phyloP scores from a whole-genome alignment of 768 basidiomycete genomes.

The Suillus alpinus region DNA sequence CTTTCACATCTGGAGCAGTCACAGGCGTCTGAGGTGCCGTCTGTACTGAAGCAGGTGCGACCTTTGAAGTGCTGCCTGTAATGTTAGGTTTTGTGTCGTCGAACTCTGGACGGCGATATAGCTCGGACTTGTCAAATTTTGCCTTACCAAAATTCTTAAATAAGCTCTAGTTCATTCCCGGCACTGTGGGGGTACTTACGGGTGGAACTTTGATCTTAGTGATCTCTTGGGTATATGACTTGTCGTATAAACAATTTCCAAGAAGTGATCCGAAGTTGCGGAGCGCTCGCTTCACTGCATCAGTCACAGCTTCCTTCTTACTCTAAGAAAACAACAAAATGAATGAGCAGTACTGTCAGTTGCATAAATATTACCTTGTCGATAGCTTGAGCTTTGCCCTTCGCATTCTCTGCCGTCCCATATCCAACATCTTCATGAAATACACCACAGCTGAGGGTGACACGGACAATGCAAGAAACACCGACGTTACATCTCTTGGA shows the following conservation, averaged over 20 bases:
- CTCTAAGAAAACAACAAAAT: constrained; percentile 51
- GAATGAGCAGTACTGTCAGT: constrained; percentile 1
- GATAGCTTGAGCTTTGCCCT: constrained; percentile 79
- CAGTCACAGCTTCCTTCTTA: constrained; percentile 98
- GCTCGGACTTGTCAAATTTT: constrained; percentile 64
- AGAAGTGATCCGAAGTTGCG: constrained; percentile 92
- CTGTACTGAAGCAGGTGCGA: background rate
- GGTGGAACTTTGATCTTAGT: constrained; percentile 82
- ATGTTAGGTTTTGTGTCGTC: constrained; percentile 41
- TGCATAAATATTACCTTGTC: constrained; percentile 73
- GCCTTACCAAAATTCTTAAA: constrained; percentile 35
- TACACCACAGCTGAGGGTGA: constrained; percentile 84
- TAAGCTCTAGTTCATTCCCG: constrained; percentile 4
- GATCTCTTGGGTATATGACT: constrained; percentile 79
- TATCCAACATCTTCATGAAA: constrained; percentile 95
- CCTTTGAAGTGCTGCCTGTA: background rate
- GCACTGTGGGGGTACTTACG: constrained; percentile 44
- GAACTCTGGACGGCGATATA: constrained; percentile 72
- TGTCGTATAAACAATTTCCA: constrained; percentile 98
- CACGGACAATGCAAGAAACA: constrained; percentile 80
- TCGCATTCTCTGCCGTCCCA: constrained; percentile 81
- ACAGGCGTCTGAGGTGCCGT: background rate
- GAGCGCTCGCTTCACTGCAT: constrained; percentile 87
- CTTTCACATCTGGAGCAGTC: background rate
- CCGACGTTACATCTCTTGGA: constrained; percentile 66